Evolutionary conservation across 495 filamentous ascomycete genomes (phyloP).

Genomic region (Astrocystis sublimbata): DNA sequence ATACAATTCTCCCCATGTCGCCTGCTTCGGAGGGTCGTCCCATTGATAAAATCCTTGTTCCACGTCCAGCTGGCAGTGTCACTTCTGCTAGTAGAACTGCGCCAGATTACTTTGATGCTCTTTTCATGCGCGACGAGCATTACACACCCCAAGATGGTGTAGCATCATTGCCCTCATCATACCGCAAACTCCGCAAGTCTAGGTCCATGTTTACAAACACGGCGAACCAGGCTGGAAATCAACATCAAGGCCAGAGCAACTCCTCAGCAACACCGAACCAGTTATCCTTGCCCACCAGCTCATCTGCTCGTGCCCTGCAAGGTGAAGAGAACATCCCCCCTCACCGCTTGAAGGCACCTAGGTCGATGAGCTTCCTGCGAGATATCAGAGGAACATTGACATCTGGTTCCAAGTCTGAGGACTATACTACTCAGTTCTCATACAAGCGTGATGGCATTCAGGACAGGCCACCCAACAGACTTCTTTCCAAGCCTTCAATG

Average conservation of each 20-base stretch:
- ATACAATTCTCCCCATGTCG: neutral
- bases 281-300: slow-evolving; percentile 8
- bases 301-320: neutral
- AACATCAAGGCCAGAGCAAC: slow-evolving; percentile 19
- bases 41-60: neutral
- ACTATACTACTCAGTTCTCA: slow-evolving; percentile 7
- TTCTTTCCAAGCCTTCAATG: slow-evolving; percentile 48
- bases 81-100: slow-evolving; percentile 35
- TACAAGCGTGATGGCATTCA: neutral
- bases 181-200: slow-evolving; percentile 70
- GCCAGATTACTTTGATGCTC: slow-evolving; percentile 39
- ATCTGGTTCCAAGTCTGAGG: slow-evolving; percentile 23
- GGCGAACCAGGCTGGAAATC: slow-evolving; percentile 27
- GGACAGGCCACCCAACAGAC: neutral
- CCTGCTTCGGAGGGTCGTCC: neutral
- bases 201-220: slow-evolving; percentile 68
- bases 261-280: slow-evolving; percentile 36
- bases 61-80: slow-evolving; percentile 31
- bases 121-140: slow-evolving; percentile 45
- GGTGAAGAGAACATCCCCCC: slow-evolving; percentile 8
- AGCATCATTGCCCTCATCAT: slow-evolving; percentile 69
- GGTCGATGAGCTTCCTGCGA: slow-evolving; percentile 65
- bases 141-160: slow-evolving; percentile 62
- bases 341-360: slow-evolving; percentile 41
- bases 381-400: slow-evolving; percentile 32